phyloP scores from a whole-genome alignment of 2,329 filamentous ascomycete genomes.

The Scedosporium minutisporum region DNA sequence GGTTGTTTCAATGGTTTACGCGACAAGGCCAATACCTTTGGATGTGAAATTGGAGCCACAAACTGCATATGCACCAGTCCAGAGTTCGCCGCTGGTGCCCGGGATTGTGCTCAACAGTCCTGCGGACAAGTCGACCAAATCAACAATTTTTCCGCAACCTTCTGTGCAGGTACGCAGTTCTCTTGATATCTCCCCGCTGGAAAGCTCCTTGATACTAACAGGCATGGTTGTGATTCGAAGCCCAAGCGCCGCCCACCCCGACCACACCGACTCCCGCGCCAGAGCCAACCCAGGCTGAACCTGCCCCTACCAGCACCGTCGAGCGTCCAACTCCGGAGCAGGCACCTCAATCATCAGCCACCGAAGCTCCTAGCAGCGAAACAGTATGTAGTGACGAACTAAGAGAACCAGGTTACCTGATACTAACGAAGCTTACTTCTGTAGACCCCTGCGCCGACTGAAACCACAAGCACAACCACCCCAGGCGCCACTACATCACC shows the following conservation, averaged over 20 bases:
- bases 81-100: conserved; percentile 25
- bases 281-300: conserved; percentile 2
- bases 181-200: not conserved
- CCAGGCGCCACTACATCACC: conserved; percentile 1
- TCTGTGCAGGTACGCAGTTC: conserved; percentile 20
- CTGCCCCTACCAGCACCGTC: conserved; percentile 7
- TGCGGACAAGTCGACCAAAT: conserved; percentile 20
- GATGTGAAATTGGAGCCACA: conserved; percentile 15
- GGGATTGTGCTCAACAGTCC: conserved; percentile 26
- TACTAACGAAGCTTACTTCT: not conserved
- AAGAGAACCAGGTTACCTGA: too few relatives aligned
- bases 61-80: conserved; percentile 30
- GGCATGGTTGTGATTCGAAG: not conserved
- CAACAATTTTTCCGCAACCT: conserved; percentile 14
- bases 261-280: not conserved
- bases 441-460: not conserved
- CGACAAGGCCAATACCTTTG: conserved; percentile 6
- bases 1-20: conserved; percentile 9
- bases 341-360: not conserved
- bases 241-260: not conserved
- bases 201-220: not conserved
- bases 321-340: conserved; percentile 1
- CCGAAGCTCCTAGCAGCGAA: not conserved
- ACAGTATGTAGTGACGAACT: not conserved
- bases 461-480: not conserved